Evolutionary conservation across 2,329 filamentous ascomycete genomes (phyloP).

Genomic region (Arthrobotrys pseudoclavata): DNA sequence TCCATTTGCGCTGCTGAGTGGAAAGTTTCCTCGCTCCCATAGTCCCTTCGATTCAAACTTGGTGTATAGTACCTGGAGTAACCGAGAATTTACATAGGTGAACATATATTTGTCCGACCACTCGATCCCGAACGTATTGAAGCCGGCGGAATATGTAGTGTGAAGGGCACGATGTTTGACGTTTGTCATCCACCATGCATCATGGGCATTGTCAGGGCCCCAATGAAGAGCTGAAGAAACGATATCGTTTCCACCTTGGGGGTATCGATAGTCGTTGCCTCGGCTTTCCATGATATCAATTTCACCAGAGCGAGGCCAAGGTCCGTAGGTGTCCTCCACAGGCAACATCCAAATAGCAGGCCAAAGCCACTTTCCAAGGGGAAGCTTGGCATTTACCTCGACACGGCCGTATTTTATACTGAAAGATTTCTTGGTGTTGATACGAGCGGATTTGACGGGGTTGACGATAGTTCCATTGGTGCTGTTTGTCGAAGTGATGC

Average conservation of each 20-base stretch:
- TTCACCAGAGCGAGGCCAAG: conserved; percentile 84
- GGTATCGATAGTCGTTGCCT: conserved; percentile 84
- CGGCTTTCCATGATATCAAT: conserved; percentile 86
- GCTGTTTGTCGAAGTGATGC: conserved; percentile 79
- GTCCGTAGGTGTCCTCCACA: conserved; percentile 77
- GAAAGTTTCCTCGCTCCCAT: conserved; percentile 78
- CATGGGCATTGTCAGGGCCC: conserved; percentile 79
- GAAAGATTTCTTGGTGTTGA: conserved; percentile 79
- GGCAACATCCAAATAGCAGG: conserved; percentile 94
- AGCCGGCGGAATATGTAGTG: conserved; percentile 77
- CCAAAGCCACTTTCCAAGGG: conserved; percentile 87
- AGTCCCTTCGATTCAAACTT: conserved; percentile 76
- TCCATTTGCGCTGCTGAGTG: conserved; percentile 75
- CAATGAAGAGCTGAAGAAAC: conserved; percentile 84
- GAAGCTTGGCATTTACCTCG: conserved; percentile 82
- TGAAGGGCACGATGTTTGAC: conserved; percentile 81
- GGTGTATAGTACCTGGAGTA: conserved; percentile 84
- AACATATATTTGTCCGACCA: conserved; percentile 92
- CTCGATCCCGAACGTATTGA: conserved; percentile 84
- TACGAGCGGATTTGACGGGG: conserved; percentile 81
- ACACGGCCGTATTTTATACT: conserved; percentile 84
- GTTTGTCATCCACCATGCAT: conserved; percentile 87
- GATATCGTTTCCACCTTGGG: conserved; percentile 84
- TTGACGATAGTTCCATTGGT: conserved; percentile 83
- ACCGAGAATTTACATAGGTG: conserved; percentile 84